Evolutionary conservation across 2,329 filamentous ascomycete species (phyloP).

Genomic region (Sporothrix brasiliensis): DNA sequence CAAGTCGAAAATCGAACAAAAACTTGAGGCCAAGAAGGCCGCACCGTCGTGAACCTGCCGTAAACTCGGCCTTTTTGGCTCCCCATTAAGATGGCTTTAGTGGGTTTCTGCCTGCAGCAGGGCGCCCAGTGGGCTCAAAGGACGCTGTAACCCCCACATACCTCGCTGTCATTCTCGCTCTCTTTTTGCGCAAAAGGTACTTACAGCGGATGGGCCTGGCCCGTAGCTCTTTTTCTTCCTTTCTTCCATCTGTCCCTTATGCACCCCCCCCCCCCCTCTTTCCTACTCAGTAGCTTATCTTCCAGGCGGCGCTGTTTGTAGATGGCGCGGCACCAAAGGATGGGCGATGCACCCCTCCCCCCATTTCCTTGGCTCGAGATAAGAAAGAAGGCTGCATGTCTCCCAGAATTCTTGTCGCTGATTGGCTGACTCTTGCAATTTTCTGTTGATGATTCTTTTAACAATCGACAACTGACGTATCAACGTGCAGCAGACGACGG

Average conservation of each 20-base stretch:
- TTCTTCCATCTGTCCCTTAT: background rate
- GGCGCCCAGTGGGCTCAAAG: too few species aligned
- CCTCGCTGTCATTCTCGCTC: constrained; percentile 34
- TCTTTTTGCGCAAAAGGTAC: constrained; percentile 28
- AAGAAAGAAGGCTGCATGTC: constrained; percentile 41
- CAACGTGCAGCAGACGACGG: constrained; percentile 19
- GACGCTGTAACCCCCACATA: constrained; percentile 13
- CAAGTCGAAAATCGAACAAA: background rate
- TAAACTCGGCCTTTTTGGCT: background rate
- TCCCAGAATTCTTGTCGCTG: constrained; percentile 36
- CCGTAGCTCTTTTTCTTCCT: background rate
- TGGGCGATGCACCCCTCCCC: constrained; percentile 18
- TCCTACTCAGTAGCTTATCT: background rate
- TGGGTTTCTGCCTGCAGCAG: constrained; percentile 15
- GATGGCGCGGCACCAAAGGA: constrained; percentile 20
- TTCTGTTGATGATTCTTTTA: constrained; percentile 48
- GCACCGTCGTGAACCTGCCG: background rate
- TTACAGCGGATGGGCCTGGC: background rate
- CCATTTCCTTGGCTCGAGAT: constrained; percentile 49
- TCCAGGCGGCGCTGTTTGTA: background rate
- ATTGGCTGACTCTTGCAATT: constrained; percentile 47
- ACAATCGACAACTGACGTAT: constrained; percentile 32
- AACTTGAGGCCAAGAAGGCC: background rate
- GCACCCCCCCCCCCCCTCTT: background rate
- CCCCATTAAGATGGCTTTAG: background rate